phyloP scores from a whole-genome alignment of 2,329 filamentous ascomycete genomes.

The Bipolaris cookei region DNA sequence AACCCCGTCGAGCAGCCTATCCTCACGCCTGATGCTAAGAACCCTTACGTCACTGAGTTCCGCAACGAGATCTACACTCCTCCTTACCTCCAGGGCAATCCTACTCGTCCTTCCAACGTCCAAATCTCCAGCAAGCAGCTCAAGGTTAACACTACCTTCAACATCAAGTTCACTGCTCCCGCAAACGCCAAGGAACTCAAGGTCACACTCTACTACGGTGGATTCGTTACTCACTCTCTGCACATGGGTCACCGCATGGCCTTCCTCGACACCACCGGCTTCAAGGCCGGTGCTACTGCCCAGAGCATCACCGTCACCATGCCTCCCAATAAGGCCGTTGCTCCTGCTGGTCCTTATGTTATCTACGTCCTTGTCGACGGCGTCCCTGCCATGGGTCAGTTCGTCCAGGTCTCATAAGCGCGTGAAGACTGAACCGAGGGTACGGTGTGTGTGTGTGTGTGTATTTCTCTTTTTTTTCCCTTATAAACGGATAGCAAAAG shows the following conservation, averaged over 20 bases:
- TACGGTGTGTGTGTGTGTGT: too few species aligned
- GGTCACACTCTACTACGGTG: conserved; percentile 63
- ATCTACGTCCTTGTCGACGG: conserved; percentile 65
- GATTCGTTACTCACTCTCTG: conserved; percentile 66
- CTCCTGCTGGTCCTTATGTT: conserved; percentile 66
- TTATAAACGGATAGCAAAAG: too few species aligned
- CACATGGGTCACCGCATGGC: conserved; percentile 68
- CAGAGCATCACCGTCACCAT: conserved; percentile 61
- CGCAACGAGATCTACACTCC: conserved; percentile 67
- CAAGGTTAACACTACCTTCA: conserved; percentile 53
- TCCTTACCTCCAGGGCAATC: conserved; percentile 63
- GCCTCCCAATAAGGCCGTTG: conserved; percentile 62
- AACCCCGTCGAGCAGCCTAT: conserved; percentile 67
- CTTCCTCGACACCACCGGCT: conserved; percentile 59
- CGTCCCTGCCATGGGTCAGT: conserved; percentile 60
- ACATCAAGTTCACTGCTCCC: conserved; percentile 56
- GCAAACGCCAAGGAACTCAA: conserved; percentile 54
- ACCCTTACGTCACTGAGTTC: conserved; percentile 65
- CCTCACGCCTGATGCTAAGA: conserved; percentile 51
- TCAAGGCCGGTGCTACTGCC: conserved; percentile 48
- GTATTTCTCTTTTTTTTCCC: too few species aligned
- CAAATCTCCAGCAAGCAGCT: conserved; percentile 54
- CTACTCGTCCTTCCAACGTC: conserved; percentile 59
- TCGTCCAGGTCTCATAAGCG: conserved; percentile 53
- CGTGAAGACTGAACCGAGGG: too few species aligned